Evolutionary conservation across 2,329 filamentous ascomycete genomes (phyloP), one percentile per base, ranked within the genome.

Genomic region (Bimuria novae-zelandiae): DNA sequence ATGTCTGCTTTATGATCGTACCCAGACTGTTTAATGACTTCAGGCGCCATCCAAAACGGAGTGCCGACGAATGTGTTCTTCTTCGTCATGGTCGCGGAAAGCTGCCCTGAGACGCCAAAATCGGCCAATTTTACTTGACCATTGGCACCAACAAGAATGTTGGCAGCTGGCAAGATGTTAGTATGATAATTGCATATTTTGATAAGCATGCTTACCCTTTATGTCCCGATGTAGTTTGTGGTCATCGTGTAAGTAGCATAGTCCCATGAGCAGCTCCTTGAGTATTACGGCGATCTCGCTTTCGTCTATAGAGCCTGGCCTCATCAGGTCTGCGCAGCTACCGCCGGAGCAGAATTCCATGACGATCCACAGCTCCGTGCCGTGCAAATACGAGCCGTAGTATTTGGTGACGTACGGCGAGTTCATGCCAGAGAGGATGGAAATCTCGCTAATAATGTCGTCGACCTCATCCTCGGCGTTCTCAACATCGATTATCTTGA

Each of bases 291-390:
- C 91, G 67, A 99, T 97, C 74, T 97, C 97, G 63, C 96, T 92
- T 76, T 99, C 94, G 17, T 88, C 85, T 56, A 99, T 93, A 35
- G 88, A 77, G 21, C 94, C 94, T 0, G 94, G 92, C 77, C 96
- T 96, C 88, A 99, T 89, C 56, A 99, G 79, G 72, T 97, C 94
- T 42, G 90, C 92, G 70, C 94, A 97, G 76, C 93, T 97, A 4
- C 94, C 94, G 19, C 94, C 94, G 1, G 93, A 92, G 76, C 94
- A 99, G 69, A 94, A 99, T 75, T 99, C 94, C 94, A 99, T 99
- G 73, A 97, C 92, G 65, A 99, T 99, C 94, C 94, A 99, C 67
- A 99, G 79, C 77, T 97, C 90, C 2, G 92, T 94, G 21, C 93
- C 94, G 70, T 96, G 96, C 63, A 96, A 86, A 70, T 94, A 97